A percentile compares a stretch with the other conserved stretches of the same genome.
Evolutionary conservation across 176 grass and related monocot species (phyloP).

Genomic region (Raddia guianensis): DNA sequence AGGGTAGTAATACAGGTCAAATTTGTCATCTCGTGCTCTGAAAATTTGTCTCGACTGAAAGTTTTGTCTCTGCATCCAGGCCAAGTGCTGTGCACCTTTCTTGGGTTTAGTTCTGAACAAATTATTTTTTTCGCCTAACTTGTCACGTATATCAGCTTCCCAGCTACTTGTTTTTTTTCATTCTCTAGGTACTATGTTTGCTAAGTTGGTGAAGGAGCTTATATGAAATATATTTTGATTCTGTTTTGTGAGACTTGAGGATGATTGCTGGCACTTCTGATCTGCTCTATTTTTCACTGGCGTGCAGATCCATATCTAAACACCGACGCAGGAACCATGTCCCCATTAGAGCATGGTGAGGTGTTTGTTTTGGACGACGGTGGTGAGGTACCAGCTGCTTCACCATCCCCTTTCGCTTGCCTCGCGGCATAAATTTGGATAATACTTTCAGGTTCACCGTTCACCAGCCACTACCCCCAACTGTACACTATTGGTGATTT

Average conservation of each 20-base stretch:
- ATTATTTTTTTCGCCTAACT: constrained; percentile 26
- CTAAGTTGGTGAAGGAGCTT: neutral
- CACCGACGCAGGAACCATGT: constrained; percentile 98
- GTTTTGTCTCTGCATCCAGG: constrained; percentile 32
- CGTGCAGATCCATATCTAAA: constrained; percentile 98
- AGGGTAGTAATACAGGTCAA: constrained; percentile 49
- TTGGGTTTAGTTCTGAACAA: constrained; percentile 25
- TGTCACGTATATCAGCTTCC: constrained; percentile 12
- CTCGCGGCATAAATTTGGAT: constrained; percentile 9
- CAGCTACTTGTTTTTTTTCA: constrained; percentile 5
- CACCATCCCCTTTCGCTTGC: neutral
- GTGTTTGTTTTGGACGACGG: constrained; percentile 98
- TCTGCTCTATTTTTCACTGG: constrained; percentile 4
- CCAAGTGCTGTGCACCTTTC: constrained; percentile 48
- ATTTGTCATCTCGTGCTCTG: constrained; percentile 51
- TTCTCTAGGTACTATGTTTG: neutral
- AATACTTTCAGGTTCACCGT: neutral
- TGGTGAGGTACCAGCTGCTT: constrained; percentile 73
- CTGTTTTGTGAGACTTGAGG: neutral
- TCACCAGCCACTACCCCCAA: neutral
- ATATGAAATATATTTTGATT: constrained; percentile 12
- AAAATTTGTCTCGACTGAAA: constrained; percentile 24
- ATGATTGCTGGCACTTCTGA: constrained; percentile 5
- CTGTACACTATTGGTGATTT: neutral
- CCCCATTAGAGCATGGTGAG: constrained; percentile 94